These are phyloP conservation scores for Mycena kentingensis DNA, from an alignment of 768 basidiomycete species.

Conservation along the genomic window DNA sequence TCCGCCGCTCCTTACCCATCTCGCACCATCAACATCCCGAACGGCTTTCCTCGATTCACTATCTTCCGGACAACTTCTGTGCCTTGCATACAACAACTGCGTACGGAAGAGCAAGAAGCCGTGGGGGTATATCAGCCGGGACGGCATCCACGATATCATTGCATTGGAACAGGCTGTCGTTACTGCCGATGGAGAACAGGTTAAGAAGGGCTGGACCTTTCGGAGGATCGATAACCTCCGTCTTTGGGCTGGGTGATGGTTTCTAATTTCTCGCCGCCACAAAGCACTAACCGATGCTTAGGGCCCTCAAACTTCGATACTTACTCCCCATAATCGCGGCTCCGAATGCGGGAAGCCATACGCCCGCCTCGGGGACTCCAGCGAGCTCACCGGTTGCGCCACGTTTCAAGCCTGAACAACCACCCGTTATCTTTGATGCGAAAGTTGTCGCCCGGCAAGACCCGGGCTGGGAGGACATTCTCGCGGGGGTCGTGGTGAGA, in stretches of 20 bases:
- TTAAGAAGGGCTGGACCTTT: conserved; percentile 77
- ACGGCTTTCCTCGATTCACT: conserved; percentile 54
- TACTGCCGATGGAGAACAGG: conserved; percentile 34
- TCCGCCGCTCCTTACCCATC: conserved; percentile 43
- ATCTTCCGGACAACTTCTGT: conserved; percentile 79
- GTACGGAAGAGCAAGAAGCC: conserved; percentile 80
- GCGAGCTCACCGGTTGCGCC: conserved; percentile 33
- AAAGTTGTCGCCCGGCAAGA: conserved; percentile 71
- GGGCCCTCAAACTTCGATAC: conserved; percentile 84
- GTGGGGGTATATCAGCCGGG: conserved; percentile 83
- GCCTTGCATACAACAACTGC: conserved; percentile 76
- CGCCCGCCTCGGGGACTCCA: conserved; percentile 28
- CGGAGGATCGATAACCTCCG: conserved; percentile 83
- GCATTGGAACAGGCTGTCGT: conserved; percentile 56
- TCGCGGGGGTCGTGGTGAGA: conserved; percentile 58
- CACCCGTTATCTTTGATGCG: conserved; percentile 69
- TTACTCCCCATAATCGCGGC: conserved; percentile 67
- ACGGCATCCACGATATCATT: conserved; percentile 79
- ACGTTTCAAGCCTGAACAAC: conserved; percentile 43
- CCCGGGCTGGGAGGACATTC: conserved; percentile 80
- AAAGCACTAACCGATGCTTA: conserved; percentile 27
- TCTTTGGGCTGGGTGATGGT: conserved; percentile 73
- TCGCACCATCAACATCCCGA: conserved; percentile 34
- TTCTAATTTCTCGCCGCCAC: not conserved
- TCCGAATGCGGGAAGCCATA: conserved; percentile 32